phyloP scores from a whole-genome alignment of 106 monocot species.

The Platanthera guangdongensis region DNA sequence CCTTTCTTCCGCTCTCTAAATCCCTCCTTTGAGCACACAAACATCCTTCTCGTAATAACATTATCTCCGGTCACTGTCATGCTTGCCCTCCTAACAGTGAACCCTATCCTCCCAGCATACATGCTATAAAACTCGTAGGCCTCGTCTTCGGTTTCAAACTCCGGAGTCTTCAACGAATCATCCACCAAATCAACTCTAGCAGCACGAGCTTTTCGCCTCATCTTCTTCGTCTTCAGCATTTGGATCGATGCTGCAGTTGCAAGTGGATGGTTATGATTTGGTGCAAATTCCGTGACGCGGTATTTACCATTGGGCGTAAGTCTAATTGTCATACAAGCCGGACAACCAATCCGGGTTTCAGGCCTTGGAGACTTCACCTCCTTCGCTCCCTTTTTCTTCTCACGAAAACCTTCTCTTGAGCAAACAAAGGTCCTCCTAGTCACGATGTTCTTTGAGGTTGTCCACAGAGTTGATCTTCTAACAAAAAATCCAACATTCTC shows the following conservation, averaged over 20 bases:
- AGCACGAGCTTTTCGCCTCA: constrained; percentile 47
- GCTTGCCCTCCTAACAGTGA: constrained; percentile 46
- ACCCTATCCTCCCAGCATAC: constrained; percentile 61
- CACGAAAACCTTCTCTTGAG: constrained; percentile 62
- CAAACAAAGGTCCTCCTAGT: constrained; percentile 71
- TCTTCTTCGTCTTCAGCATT: constrained; percentile 47
- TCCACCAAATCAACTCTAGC: constrained; percentile 57
- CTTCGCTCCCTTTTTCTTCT: constrained; percentile 58
- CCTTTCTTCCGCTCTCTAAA: constrained; percentile 66
- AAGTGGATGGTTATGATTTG: constrained; percentile 57
- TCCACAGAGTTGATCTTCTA: constrained; percentile 56
- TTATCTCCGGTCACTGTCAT: constrained; percentile 38
- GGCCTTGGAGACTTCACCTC: constrained; percentile 54
- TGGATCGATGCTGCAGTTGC: constrained; percentile 34
- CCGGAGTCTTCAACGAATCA: constrained; percentile 52
- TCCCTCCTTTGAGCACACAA: constrained; percentile 73
- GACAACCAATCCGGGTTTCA: constrained; percentile 60
- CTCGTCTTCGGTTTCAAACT: constrained; percentile 56
- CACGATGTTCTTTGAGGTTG: constrained; percentile 62
- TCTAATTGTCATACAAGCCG: constrained; percentile 58
- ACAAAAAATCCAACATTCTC: constrained; percentile 59
- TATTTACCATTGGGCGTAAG: constrained; percentile 61
- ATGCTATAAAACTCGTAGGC: constrained; percentile 66
- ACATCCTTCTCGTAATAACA: constrained; percentile 55
- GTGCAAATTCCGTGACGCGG: constrained; percentile 51